These are phyloP conservation scores for Colletotrichum sp. DNA, from an alignment of 2,329 filamentous ascomycete species.

Conservation along the genomic window DNA sequence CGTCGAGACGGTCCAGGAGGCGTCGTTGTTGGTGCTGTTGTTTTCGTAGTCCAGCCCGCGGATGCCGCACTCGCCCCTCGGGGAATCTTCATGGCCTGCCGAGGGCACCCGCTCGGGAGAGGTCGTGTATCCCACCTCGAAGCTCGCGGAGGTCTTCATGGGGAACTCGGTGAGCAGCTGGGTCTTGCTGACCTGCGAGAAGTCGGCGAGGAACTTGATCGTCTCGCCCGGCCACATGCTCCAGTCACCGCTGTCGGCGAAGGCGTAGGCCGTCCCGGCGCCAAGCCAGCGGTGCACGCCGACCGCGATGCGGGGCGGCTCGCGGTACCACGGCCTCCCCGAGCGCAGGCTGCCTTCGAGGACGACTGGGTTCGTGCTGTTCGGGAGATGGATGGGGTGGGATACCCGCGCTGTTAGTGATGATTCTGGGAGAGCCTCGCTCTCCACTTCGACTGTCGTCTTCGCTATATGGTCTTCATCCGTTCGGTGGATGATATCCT, in stretches of 20 bases:
- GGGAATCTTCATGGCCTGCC: conserved; percentile 34
- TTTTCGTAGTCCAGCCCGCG: conserved; percentile 41
- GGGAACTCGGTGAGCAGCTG: conserved; percentile 34
- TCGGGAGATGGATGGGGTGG: conserved; percentile 33
- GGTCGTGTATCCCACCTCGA: conserved; percentile 47
- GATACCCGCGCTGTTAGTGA: conserved; percentile 41
- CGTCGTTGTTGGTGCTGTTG: conserved; percentile 21
- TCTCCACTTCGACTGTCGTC: conserved; percentile 38
- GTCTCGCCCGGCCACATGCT: conserved; percentile 28
- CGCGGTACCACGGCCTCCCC: conserved; percentile 18
- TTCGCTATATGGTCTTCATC: conserved; percentile 8
- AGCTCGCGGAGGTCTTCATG: conserved; percentile 35
- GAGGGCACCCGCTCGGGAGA: conserved; percentile 35
- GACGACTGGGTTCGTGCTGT: conserved; percentile 33
- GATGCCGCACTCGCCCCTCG: conserved; percentile 36
- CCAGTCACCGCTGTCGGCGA: conserved; percentile 49
- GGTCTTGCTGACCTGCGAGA: conserved; percentile 33
- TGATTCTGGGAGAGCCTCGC: conserved; percentile 42
- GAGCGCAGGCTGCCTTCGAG: conserved; percentile 40
- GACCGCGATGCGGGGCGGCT: conserved; percentile 32
- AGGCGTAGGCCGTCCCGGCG: conserved; percentile 40
- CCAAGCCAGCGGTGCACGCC: conserved; percentile 38
- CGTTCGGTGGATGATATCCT: conserved; percentile 37
- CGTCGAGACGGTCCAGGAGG: conserved; percentile 46
- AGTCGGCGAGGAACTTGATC: conserved; percentile 36